A percentile compares a stretch with the other conserved stretches of the same genome.
These are phyloP conservation scores for Rhododendron henanense DNA, from an alignment of 148 eudicot species.

Conservation along the genomic window DNA sequence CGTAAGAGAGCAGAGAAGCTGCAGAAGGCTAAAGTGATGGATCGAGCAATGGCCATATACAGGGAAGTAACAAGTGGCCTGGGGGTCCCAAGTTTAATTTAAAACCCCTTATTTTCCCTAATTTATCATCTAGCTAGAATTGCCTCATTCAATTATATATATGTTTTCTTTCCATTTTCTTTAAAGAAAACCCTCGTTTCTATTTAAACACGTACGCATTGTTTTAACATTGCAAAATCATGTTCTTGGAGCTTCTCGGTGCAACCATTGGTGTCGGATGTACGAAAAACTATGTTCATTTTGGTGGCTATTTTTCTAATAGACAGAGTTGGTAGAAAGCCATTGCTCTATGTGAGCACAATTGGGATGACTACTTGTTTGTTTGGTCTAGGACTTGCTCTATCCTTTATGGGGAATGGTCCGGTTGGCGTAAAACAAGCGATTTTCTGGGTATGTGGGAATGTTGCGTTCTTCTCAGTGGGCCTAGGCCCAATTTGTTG, in stretches of 20 bases:
- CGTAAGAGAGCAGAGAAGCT: neutral
- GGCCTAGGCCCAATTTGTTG: conserved; percentile 90
- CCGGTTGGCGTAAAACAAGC: conserved; percentile 47
- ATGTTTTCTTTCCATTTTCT: neutral
- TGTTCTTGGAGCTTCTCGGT: conserved; percentile 36
- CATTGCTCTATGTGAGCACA: conserved; percentile 76
- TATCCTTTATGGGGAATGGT: conserved; percentile 39
- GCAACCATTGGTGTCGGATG: conserved; percentile 81
- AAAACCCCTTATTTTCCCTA: too few relatives aligned
- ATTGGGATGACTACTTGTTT: conserved; percentile 78
- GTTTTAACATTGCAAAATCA: too few relatives aligned
- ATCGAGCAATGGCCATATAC: neutral
- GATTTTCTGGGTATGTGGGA: conserved; percentile 64
- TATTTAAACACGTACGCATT: too few relatives aligned
- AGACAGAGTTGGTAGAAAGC: conserved; percentile 72
- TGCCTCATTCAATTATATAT: too few relatives aligned
- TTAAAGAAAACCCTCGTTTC: too few relatives aligned
- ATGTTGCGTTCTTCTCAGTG: conserved; percentile 85
- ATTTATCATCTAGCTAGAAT: too few relatives aligned
- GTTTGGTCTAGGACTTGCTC: conserved; percentile 52
- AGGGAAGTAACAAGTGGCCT: neutral
- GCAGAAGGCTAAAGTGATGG: neutral
- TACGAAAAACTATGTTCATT: conserved; percentile 62
- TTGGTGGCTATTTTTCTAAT: conserved; percentile 70
- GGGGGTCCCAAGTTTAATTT: neutral